These are phyloP conservation scores for Coemansia furcata DNA, from an alignment of 192 early-diverging fungal genomes.

Conservation along the genomic window DNA sequence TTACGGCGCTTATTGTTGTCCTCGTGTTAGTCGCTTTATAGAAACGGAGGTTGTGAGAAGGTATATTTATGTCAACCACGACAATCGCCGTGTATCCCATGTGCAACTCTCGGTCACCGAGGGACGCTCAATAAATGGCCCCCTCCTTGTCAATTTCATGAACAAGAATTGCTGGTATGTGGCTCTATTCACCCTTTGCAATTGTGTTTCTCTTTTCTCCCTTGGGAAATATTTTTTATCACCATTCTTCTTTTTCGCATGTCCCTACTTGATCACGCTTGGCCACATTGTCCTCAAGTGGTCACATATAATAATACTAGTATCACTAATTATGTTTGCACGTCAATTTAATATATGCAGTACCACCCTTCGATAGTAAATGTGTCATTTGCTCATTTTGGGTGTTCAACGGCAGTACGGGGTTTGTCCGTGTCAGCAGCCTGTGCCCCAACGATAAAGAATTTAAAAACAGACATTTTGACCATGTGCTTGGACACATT, in stretches of 20 bases:
- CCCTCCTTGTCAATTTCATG: neutral
- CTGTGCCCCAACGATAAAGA: neutral
- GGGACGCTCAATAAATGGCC: neutral
- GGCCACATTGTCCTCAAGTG: neutral
- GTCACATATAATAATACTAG: neutral
- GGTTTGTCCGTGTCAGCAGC: neutral
- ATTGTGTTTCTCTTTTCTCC: neutral
- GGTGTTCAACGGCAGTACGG: neutral
- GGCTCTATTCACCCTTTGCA: neutral
- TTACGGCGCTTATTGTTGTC: neutral
- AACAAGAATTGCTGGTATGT: neutral
- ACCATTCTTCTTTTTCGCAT: neutral
- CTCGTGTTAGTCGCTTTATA: neutral
- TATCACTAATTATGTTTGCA: slow-evolving; percentile 1
- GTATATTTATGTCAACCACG: neutral
- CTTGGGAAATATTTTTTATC: neutral
- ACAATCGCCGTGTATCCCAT: neutral
- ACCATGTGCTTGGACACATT: neutral
- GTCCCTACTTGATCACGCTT: neutral
- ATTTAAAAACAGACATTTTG: neutral
- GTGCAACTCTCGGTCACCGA: neutral
- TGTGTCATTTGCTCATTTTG: neutral
- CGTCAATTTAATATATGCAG: slow-evolving; percentile 30
- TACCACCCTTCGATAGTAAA: neutral
- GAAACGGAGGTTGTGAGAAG: neutral